Conservation (phyloP, 495 filamentous ascomycete species). For the Podospora pseudopauciseta region DNA sequence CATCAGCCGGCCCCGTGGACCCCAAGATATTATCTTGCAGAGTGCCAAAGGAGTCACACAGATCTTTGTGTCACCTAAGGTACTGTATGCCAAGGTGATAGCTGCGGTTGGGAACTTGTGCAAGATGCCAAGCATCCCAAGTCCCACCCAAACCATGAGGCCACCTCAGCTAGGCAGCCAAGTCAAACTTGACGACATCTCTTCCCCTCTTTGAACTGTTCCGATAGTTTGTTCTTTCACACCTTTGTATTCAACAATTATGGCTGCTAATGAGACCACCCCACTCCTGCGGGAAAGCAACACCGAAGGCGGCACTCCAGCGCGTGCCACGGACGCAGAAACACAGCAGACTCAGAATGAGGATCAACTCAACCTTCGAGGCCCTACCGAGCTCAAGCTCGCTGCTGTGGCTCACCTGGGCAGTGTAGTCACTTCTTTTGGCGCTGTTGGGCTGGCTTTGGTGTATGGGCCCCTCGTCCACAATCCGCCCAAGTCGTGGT, state of each 20-base stretch:
- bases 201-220: neutral
- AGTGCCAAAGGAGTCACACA: no score
- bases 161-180: neutral
- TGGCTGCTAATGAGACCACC: neutral
- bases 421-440: neutral
- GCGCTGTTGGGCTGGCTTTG: neutral
- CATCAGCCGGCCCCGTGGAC: no score
- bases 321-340: no score
- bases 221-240: neutral
- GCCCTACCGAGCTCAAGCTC: neutral
- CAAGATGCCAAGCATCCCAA: neutral
- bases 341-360: neutral
- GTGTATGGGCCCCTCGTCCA: neutral
- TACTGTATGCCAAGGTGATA: no score
- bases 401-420: neutral
- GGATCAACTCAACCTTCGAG: neutral
- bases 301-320: neutral
- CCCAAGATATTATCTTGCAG: no score
- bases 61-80: no score
- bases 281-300: neutral
- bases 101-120: neutral
- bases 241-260: neutral
- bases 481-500: neutral
- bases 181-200: neutral
- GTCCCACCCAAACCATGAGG: neutral